These are phyloP conservation scores for Teratosphaeria viscida DNA, from an alignment of 2,329 filamentous ascomycete species.

Conservation along the genomic window DNA sequence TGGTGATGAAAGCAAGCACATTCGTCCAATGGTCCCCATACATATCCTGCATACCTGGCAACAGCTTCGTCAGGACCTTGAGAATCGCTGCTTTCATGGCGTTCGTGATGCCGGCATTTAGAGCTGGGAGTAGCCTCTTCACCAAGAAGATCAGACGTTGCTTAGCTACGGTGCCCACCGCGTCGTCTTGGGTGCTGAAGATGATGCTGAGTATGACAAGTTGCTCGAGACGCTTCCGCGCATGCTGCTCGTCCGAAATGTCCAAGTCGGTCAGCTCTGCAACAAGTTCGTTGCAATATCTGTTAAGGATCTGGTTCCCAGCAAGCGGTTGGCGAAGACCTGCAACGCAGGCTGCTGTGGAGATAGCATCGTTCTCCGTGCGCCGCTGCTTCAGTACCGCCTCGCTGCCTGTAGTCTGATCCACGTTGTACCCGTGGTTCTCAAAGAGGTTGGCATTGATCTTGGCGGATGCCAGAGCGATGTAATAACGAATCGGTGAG, in stretches of 20 bases:
- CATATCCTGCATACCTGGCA: slow-evolving; percentile 67
- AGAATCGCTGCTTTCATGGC: slow-evolving; percentile 48
- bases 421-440: slow-evolving; percentile 29
- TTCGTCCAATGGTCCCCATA: slow-evolving; percentile 81
- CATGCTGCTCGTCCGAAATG: slow-evolving; percentile 22
- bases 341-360: slow-evolving; percentile 38
- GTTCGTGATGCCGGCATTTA: slow-evolving; percentile 42
- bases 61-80: slow-evolving; percentile 43
- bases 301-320: slow-evolving; percentile 36
- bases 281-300: slow-evolving; percentile 50
- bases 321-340: slow-evolving; percentile 40
- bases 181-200: slow-evolving; percentile 38
- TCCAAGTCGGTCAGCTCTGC: slow-evolving; percentile 46
- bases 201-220: slow-evolving; percentile 47
- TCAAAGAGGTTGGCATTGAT: slow-evolving; percentile 32
- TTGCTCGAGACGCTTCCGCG: slow-evolving; percentile 29
- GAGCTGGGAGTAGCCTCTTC: slow-evolving; percentile 64
- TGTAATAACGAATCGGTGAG: slow-evolving; percentile 29
- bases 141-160: slow-evolving; percentile 74
- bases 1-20: slow-evolving; percentile 27
- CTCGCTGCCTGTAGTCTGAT: slow-evolving; percentile 27
- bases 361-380: slow-evolving; percentile 33
- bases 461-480: slow-evolving; percentile 29
- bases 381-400: slow-evolving; percentile 21
- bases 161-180: slow-evolving; percentile 39